phyloP scores from a whole-genome alignment of 2,329 filamentous ascomycete genomes.

The Chrysoporthe puriensis region DNA sequence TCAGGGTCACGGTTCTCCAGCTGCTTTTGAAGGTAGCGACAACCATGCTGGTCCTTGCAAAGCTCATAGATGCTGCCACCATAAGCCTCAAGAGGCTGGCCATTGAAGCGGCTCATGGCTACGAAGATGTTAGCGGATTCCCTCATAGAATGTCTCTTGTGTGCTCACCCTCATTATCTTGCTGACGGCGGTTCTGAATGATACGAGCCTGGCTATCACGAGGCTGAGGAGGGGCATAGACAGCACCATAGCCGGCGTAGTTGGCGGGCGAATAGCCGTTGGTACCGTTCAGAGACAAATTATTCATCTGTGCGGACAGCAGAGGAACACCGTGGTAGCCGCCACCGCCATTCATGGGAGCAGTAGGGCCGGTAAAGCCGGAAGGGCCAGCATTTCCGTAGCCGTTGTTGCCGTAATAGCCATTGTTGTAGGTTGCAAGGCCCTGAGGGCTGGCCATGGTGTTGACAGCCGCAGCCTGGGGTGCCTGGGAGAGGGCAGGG shows the following conservation, averaged over 20 bases:
- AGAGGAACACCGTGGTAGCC: constrained; percentile 55
- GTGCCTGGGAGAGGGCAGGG: constrained; percentile 17
- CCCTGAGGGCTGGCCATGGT: constrained; percentile 14
- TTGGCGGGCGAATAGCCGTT: constrained; percentile 48
- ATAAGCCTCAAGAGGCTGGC: constrained; percentile 79
- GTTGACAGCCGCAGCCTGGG: constrained; percentile 10
- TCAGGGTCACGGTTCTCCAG: constrained; percentile 86
- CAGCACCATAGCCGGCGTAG: constrained; percentile 59
- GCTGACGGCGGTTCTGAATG: constrained; percentile 74
- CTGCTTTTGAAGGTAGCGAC: constrained; percentile 95
- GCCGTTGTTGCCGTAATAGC: constrained; percentile 34
- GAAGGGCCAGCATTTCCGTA: constrained; percentile 36
- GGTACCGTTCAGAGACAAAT: constrained; percentile 57
- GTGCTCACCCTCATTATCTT: constrained; percentile 70
- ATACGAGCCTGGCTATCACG: constrained; percentile 78
- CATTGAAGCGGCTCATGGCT: constrained; percentile 81
- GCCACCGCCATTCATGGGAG: neutral
- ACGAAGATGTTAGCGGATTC: constrained; percentile 37
- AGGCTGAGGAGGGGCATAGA: constrained; percentile 51
- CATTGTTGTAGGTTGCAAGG: constrained; percentile 31
- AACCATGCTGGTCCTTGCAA: constrained; percentile 98
- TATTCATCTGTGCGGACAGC: constrained; percentile 70
- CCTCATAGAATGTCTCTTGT: constrained; percentile 9
- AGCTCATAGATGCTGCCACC: constrained; percentile 83
- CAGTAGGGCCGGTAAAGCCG: constrained; percentile 7